Conservation (phyloP, 1,284 basidiomycete species). For the Malassezia dermatis region DNA sequence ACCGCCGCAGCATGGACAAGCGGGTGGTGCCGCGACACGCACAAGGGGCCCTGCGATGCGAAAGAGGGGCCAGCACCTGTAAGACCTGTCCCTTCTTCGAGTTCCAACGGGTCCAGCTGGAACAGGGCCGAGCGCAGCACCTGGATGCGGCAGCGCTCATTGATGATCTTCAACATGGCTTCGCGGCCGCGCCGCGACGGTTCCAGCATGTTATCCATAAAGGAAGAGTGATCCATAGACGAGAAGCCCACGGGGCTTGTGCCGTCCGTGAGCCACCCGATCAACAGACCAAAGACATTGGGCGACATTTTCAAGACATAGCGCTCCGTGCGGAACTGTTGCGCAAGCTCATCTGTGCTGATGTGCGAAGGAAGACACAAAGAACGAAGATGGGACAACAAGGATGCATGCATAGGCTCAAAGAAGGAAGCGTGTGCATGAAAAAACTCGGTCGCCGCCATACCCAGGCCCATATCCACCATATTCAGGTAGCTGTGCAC, state of each 20-base stretch:
- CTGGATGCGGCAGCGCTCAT: constrained; percentile 81
- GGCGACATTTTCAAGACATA: constrained; percentile 83
- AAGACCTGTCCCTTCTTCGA: constrained; percentile 45
- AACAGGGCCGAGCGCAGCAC: constrained; percentile 36
- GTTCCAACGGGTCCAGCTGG: constrained; percentile 32
- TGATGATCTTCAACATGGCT: constrained; percentile 82
- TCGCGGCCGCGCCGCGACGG: constrained; percentile 53
- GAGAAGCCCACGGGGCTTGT: constrained; percentile 71
- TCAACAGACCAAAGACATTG: constrained; percentile 77
- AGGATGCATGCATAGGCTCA: constrained; percentile 59
- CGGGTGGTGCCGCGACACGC: constrained; percentile 16
- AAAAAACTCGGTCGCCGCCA: constrained; percentile 66
- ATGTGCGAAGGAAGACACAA: constrained; percentile 76
- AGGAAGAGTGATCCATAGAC: constrained; percentile 61
- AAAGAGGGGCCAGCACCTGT: constrained; percentile 38
- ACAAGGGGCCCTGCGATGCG: constrained; percentile 7
- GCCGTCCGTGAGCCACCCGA: constrained; percentile 92
- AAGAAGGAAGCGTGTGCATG: constrained; percentile 62
- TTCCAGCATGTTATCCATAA: constrained; percentile 55
- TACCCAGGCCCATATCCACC: constrained; percentile 75
- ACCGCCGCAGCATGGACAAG: constrained; percentile 27
- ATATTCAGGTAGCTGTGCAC: constrained; percentile 94
- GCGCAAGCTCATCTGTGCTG: constrained; percentile 64
- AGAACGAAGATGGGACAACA: constrained; percentile 70
- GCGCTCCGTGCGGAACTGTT: constrained; percentile 77